A percentile compares a stretch with the other conserved stretches of the same genome.
Evolutionary conservation across 1,284 basidiomycete species (phyloP).

Genomic region (Boletus calvinii): DNA sequence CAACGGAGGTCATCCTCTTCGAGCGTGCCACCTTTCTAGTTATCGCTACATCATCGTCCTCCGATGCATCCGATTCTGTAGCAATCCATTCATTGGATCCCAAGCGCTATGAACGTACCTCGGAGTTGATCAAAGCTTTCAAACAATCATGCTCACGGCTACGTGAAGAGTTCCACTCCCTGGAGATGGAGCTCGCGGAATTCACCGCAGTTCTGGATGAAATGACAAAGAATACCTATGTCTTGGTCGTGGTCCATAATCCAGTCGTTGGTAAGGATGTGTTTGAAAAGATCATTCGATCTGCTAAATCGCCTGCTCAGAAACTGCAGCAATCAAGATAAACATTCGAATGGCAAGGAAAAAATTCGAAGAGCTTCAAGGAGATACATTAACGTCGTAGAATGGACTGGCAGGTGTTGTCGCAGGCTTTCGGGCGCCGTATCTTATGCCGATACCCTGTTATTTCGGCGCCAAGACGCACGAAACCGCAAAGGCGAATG

Average conservation of each 20-base stretch:
- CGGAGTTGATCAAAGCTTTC: conserved; percentile 93
- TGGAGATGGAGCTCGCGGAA: conserved; percentile 80
- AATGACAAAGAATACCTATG: conserved; percentile 92
- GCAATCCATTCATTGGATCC: conserved; percentile 57
- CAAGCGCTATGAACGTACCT: conserved; percentile 93
- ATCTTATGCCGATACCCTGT: not conserved
- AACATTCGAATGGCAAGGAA: conserved; percentile 79
- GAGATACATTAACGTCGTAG: conserved; percentile 43
- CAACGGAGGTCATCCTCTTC: conserved; percentile 93
- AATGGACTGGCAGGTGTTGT: not conserved
- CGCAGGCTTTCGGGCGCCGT: too few species aligned
- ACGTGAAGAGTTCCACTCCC: conserved; percentile 76
- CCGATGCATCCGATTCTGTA: conserved; percentile 32
- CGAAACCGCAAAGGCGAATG: not conserved
- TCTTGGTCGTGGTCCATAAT: conserved; percentile 87
- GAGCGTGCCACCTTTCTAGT: conserved; percentile 98
- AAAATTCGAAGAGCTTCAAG: conserved; percentile 83
- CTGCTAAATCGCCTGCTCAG: conserved; percentile 39
- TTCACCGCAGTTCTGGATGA: conserved; percentile 94
- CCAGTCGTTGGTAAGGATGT: conserved; percentile 72
- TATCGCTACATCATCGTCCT: conserved; percentile 71
- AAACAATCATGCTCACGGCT: conserved; percentile 86
- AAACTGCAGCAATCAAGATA: conserved; percentile 79
- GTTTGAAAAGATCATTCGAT: not conserved
- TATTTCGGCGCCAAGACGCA: not conserved